These are phyloP conservation scores for Otatea glauca DNA, from an alignment of 176 grass and related monocot genomes.

Conservation along the genomic window DNA sequence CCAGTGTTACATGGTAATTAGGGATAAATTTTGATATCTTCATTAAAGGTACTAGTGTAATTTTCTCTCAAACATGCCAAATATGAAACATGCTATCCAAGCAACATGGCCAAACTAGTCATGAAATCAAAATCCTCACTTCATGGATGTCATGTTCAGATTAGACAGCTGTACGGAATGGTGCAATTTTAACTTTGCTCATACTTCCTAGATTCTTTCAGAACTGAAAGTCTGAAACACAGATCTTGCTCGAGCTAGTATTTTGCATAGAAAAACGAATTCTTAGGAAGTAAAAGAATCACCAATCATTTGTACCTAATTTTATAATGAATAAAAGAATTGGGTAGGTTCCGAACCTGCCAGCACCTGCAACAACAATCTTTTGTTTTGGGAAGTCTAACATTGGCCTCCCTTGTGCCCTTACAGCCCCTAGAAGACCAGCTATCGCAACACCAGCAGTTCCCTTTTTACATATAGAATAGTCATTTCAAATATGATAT, in stretches of 20 bases:
- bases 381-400: constrained; percentile 98
- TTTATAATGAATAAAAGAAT: constrained; percentile 26
- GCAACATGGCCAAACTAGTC: too few relatives aligned
- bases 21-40: too few relatives aligned
- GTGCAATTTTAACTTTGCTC: not conserved
- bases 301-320: constrained; percentile 12
- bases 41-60: too few relatives aligned
- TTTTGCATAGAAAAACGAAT: not conserved
- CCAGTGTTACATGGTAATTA: too few relatives aligned
- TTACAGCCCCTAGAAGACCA: constrained; percentile 94
- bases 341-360: constrained; percentile 57
- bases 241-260: not conserved
- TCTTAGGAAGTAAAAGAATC: not conserved
- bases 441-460: constrained; percentile 99
- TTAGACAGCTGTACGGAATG: too few relatives aligned
- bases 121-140: too few relatives aligned
- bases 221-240: not conserved
- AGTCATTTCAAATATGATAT: constrained; percentile 28
- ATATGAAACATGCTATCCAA: too few relatives aligned
- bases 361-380: constrained; percentile 98
- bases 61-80: too few relatives aligned
- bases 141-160: too few relatives aligned
- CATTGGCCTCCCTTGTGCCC: constrained; percentile 95
- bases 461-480: constrained; percentile 66
- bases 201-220: not conserved